phyloP scores from a whole-genome alignment of 177 flowering plant genomes.

The Vitis hybrid region DNA sequence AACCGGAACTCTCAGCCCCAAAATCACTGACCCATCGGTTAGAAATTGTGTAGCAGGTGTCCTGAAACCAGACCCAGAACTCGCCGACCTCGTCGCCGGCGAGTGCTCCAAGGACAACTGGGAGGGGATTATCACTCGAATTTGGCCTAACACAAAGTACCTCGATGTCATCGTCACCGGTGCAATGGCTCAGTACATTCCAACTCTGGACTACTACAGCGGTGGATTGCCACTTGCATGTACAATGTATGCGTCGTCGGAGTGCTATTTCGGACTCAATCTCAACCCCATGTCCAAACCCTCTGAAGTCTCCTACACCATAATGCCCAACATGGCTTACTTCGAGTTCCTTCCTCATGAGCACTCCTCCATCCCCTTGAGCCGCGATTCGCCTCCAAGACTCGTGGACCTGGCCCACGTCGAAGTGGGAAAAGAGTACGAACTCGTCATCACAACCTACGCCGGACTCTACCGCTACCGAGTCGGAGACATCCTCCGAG shows the following conservation, averaged over 20 bases:
- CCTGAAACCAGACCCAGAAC: constrained; percentile 37
- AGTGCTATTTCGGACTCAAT: constrained; percentile 63
- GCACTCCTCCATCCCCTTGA: constrained; percentile 10
- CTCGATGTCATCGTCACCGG: constrained; percentile 68
- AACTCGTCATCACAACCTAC: constrained; percentile 57
- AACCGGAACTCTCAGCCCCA: constrained; percentile 36
- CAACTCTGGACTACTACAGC: constrained; percentile 61
- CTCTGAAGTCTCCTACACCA: constrained; percentile 63
- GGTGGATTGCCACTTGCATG: constrained; percentile 57
- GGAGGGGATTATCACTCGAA: constrained; percentile 54
- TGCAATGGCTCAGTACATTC: constrained; percentile 71
- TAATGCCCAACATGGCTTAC: constrained; percentile 82
- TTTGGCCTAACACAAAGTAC: constrained; percentile 71
- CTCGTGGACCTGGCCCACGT: constrained; percentile 51
- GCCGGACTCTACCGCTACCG: constrained; percentile 57
- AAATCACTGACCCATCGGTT: constrained; percentile 35
- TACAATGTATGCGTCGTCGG: constrained; percentile 69
- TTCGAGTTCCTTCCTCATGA: constrained; percentile 59
- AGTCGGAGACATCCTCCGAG: constrained; percentile 66
- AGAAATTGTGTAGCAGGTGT: constrained; percentile 22
- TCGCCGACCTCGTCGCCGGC: constrained; percentile 35
- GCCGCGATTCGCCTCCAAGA: constrained; percentile 21
- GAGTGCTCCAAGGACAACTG: constrained; percentile 44
- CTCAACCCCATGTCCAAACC: constrained; percentile 62
- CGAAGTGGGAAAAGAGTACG: constrained; percentile 56